Evolutionary conservation across 148 eudicot species (phyloP).

Genomic region (Rheum nobile): DNA sequence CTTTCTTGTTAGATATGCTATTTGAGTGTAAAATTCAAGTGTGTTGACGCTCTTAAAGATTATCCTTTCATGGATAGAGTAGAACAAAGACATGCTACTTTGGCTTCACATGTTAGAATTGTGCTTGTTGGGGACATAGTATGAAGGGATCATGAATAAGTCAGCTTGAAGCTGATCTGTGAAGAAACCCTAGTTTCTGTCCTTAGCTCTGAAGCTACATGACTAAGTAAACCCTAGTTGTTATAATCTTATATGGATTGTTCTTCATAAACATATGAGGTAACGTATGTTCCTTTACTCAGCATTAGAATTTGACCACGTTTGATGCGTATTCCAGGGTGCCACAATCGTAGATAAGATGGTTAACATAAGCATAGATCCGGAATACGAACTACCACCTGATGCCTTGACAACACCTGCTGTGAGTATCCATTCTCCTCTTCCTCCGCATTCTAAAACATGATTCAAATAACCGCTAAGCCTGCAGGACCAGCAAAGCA

Average conservation of each 20-base stretch:
- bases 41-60: background rate
- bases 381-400: constrained; percentile 68
- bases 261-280: background rate
- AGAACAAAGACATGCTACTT: background rate
- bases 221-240: background rate
- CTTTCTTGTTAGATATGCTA: background rate
- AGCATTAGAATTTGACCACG: background rate
- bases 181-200: background rate
- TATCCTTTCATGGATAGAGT: background rate
- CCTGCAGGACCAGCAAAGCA: constrained; percentile 10
- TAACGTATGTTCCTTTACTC: background rate
- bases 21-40: background rate
- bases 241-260: background rate
- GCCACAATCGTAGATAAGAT: constrained; percentile 75
- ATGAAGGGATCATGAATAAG: no score
- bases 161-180: background rate
- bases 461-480: background rate
- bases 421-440: background rate
- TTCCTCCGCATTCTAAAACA: background rate
- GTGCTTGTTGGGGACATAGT: background rate
- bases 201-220: background rate
- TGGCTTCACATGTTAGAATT: background rate
- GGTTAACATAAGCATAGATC: constrained; percentile 52
- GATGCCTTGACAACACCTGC: background rate
- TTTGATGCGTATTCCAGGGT: constrained; percentile 42